Conservation (phyloP, 2,329 filamentous ascomycete genomes). For the Fusarium pseudocircinatum region DNA sequence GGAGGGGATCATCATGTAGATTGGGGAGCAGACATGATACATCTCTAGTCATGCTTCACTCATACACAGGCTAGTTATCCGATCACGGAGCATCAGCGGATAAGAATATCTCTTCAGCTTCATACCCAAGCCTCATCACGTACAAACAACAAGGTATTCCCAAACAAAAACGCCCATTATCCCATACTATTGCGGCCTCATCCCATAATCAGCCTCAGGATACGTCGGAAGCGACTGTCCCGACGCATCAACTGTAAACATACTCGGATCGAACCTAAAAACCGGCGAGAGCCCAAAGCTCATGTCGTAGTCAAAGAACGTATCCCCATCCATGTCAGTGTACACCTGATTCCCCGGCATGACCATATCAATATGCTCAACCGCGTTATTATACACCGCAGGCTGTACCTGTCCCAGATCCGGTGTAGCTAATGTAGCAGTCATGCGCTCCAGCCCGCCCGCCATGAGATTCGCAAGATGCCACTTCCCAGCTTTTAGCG, state of each 20-base stretch:
- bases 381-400: slow-evolving; percentile 11
- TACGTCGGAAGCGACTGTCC: slow-evolving; percentile 38
- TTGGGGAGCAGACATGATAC: not conserved
- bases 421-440: slow-evolving; percentile 23
- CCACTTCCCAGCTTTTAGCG: slow-evolving; percentile 54
- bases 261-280: slow-evolving; percentile 41
- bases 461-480: slow-evolving; percentile 61
- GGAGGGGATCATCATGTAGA: not conserved
- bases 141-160: slow-evolving; percentile 6
- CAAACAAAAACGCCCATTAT: not conserved
- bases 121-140: not conserved
- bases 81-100: not conserved
- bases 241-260: slow-evolving; percentile 41
- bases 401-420: slow-evolving; percentile 5
- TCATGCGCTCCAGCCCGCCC: slow-evolving; percentile 56
- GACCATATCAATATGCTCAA: slow-evolving; percentile 31
- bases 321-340: slow-evolving; percentile 40
- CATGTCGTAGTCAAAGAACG: slow-evolving; percentile 45
- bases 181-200: slow-evolving; percentile 23
- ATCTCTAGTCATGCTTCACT: not conserved
- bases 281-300: slow-evolving; percentile 44
- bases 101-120: not conserved
- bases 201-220: slow-evolving; percentile 37
- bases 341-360: slow-evolving; percentile 32
- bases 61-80: not conserved